Base-by-base conservation (phyloP, 2,329 filamentous ascomycete genomes). In the Penicillium sp. region DNA sequence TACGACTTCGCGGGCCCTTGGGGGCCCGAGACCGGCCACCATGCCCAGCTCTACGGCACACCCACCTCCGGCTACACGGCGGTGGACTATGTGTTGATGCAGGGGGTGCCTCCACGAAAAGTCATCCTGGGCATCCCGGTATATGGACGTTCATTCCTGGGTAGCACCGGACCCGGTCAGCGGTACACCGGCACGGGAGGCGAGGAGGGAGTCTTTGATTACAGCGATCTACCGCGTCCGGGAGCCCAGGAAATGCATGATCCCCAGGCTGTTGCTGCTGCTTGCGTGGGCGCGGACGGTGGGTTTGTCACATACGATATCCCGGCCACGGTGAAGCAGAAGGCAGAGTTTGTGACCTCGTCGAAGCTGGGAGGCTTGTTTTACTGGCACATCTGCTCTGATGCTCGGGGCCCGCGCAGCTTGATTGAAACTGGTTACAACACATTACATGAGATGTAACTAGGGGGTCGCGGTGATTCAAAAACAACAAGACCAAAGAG, bases 221-320 rank as follows among this genome's bases (percentile, higher is more conserved):
- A 91, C 67, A 78, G 76, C 56, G 76, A 86, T 47, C 75, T 93
- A 6, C 88, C 88, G 2, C 69, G 76, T 8, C 74, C 76, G 0
- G 77, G 73, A 1, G 77, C 84, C 23, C 78, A 81, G 60, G 88
- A 92, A 65, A 73, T 79, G 39, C 76, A 88, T 15, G 87, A 93
- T 68, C 81, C 80, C 58, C 74, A 81, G 15, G 72, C 81, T 25
- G 83, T 84, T 10, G 86, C 87, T 15, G 87, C 88, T 5, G 86
- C 81, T 60, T 92, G 87, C 42, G 48, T 56, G 28, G 86, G 87
- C 5, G 83, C 79, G 1, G 87, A 89, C 60, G 86, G 86, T 3
- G 88, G 87, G 0, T 91, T 90, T 57, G 81, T 92, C 37, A 86
- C 81, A 1, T 93, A 92, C 66, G 88, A 93, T 67, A 90, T 86